Conservation (phyloP, 768 basidiomycete genomes). For the Hygrophorus pudorinus region DNA sequence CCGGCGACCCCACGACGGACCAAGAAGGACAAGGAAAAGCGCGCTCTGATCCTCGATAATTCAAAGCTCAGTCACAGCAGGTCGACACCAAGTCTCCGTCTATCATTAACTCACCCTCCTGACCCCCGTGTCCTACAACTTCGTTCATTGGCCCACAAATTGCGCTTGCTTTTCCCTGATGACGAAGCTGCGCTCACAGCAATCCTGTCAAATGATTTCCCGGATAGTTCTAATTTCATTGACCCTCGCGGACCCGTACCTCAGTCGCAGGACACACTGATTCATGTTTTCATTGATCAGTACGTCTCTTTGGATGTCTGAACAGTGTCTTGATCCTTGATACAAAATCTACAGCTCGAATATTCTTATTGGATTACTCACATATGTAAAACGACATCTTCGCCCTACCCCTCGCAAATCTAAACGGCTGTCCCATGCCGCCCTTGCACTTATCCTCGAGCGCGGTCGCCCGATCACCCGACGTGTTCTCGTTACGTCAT, state of each 20-base stretch:
- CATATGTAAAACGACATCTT: conserved; percentile 51
- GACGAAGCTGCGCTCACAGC: conserved; percentile 19
- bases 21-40: conserved; percentile 18
- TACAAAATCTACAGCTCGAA: conserved; percentile 56
- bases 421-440: conserved; percentile 66
- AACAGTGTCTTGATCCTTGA: conserved; percentile 6
- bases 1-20: conserved; percentile 10
- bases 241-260: conserved; percentile 10
- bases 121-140: conserved; percentile 23
- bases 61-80: conserved; percentile 11
- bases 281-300: conserved; percentile 46
- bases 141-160: conserved; percentile 43
- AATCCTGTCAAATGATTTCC: conserved; percentile 4
- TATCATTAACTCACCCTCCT: conserved; percentile 11
- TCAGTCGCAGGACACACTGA: conserved; percentile 7
- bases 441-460: conserved; percentile 70
- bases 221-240: conserved; percentile 4
- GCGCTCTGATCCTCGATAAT: neutral
- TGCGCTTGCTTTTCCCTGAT: conserved; percentile 47
- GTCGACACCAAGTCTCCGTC: conserved; percentile 37
- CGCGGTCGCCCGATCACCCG: conserved; percentile 68
- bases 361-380: conserved; percentile 77
- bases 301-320: conserved; percentile 19
- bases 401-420: conserved; percentile 18
- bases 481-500: conserved; percentile 71